Evolutionary conservation across 805 yeast species (phyloP), one percentile per base, ranked within the genome.

Genomic region (Wickerhamomyces sydowiorum): DNA sequence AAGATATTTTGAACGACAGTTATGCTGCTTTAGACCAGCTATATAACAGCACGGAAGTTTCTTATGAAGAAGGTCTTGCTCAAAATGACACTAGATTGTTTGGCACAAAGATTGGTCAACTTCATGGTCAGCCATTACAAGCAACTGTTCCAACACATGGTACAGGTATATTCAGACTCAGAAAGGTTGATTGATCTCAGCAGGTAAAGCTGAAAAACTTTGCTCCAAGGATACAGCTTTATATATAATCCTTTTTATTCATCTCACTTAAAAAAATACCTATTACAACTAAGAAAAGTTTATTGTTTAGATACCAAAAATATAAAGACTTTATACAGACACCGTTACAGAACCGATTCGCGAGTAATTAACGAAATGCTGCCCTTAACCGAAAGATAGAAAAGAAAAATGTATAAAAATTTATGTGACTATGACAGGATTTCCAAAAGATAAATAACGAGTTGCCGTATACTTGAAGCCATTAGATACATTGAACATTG

Each of bases 11-110:
- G 23, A 3, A 15, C 12, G 19, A 24, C 12, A 24, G 10, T 8
- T 24, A 8, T 12, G 27, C 12, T 24, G 27, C 8, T 24, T 24
- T 24, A 10, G 34, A 37, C 19, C 17, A 12, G 7, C 19, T 38
- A 7, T 43, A 43, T 36, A 43, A 43, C 36, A 29, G 34, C 19
- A 40, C 46, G 9, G 38, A 39, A 24, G 40, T 36, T 17, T 36
- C 43, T 19, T 43, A 43, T 25, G 21, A 17, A 7, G 38, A 21
- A 7, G 46, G 46, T 8, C 21, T 43, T 13, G 39, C 46, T 7
- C 21, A 22, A 9, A 39, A 43, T 19, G 46, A 43, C 19, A 36
- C 42, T 9, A 39, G 40, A 20, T 28, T 43, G 12, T 40, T 43
- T 14, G 46, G 46, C 8, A 18, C 35, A n/a, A 34, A 19, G 15